Base-by-base conservation (phyloP, 352 stramenopile species). In the Thalassiosira sp. region DNA sequence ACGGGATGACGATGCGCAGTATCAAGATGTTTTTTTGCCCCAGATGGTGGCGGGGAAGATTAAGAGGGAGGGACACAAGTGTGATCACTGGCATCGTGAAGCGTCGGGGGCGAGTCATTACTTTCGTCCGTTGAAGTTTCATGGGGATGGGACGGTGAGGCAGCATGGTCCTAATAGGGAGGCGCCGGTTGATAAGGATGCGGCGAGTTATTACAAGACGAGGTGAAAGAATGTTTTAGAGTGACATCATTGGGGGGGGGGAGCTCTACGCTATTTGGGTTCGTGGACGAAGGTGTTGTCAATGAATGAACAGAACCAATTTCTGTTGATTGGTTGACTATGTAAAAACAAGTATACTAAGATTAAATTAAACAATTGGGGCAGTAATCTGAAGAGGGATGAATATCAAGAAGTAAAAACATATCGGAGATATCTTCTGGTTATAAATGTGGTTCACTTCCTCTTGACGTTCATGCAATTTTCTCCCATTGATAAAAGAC, bases 11-110 rank as follows among this genome's bases (percentile, higher is more conserved):
- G 75, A 80, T 62, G 74, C 72, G 35, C 81, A 89, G 45, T 93
- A 93, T 76, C 84, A 91, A 40, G 87, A 93, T 71, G 88, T 89
- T 45, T 93, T 93, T 60, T 85, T 93, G 24, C 82, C 84, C 13
- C 76, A 90, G 60, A 49, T 58, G 46, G 64, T 91, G 43, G 79
- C 83, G 5, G 62, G 46, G 1, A 54, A 70, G 37, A 54, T 91
- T 5, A 82, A 86, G 58, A 76, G 57, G 43, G 65, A 91, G 52
- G 73, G 80, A 25, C 70, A 69, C 5, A 76, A 82, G 46, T 91
- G 86, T 53, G 72, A 83, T 53, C 79, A 88, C 11, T 91, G 86
- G 86, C 57, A 90, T 28, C 67, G 86, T 33, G 52, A 59, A 5
- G 58, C 42, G 20, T 63, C 82, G n/a, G 87, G 87, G 59, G 72